These are phyloP conservation scores for Persicaria maculosa DNA, from an alignment of 148 eudicot genomes.

Conservation along the genomic window DNA sequence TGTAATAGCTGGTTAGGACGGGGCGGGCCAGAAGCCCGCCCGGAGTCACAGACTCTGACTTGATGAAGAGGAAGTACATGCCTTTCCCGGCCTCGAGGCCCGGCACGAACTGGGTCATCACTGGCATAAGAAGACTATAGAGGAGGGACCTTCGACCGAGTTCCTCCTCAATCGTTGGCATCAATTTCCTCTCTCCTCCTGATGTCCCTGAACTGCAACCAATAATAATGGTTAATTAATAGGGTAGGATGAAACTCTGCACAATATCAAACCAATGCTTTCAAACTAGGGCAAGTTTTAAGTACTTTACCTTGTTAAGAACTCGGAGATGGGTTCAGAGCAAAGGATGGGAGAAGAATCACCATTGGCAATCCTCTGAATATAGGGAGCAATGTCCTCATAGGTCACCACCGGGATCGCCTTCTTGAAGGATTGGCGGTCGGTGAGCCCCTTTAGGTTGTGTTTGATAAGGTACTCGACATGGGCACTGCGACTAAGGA, in stretches of 20 bases:
- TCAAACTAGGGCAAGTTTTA: neutral
- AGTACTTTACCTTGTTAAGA: conserved; percentile 22
- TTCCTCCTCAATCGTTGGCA: conserved; percentile 40
- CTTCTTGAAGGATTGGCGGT: conserved; percentile 21
- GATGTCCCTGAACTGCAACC: conserved; percentile 46
- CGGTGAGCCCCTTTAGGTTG: conserved; percentile 14
- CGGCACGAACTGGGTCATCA: conserved; percentile 37
- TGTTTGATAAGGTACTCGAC: conserved; percentile 23
- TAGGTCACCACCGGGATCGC: conserved; percentile 22
- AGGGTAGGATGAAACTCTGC: neutral
- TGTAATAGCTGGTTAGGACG: conserved; percentile 37
- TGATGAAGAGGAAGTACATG: conserved; percentile 43
- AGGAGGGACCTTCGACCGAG: conserved; percentile 27
- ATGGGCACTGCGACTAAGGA: conserved; percentile 19
- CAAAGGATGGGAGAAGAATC: conserved; percentile 27
- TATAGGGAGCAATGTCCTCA: conserved; percentile 19
- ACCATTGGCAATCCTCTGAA: conserved; percentile 28
- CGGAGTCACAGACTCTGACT: conserved; percentile 39
- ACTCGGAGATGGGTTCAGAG: conserved; percentile 25
- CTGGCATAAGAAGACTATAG: conserved; percentile 45
- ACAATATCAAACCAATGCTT: neutral
- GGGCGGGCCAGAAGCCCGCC: conserved; percentile 43
- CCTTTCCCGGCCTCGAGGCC: conserved; percentile 42
- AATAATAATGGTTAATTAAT: neutral
- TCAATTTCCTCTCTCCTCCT: conserved; percentile 45